Evolutionary conservation across 192 early-diverging fungal genomes (phyloP).

Genomic region (Coemansia guatemalensis): DNA sequence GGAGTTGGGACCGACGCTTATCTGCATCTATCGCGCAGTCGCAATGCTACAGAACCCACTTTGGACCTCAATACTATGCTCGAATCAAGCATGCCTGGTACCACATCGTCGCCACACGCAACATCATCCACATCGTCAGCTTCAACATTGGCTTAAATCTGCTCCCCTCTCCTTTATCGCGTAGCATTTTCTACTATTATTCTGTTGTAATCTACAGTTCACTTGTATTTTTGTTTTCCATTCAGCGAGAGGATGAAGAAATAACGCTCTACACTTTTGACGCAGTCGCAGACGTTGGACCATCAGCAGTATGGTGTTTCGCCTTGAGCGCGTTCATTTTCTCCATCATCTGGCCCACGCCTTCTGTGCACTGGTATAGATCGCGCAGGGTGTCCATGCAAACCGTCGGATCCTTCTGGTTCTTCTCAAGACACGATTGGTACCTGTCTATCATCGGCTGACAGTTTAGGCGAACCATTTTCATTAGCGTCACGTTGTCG

Average conservation of each 20-base stretch:
- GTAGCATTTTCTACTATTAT: background rate
- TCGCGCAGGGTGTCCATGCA: conserved; percentile 44
- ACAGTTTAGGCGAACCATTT: conserved; percentile 51
- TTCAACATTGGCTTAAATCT: background rate
- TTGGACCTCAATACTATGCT: conserved; percentile 38
- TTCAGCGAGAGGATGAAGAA: background rate
- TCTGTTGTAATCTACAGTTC: background rate
- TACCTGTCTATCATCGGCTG: conserved; percentile 52
- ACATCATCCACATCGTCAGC: background rate
- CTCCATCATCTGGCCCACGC: conserved; percentile 50
- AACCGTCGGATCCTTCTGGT: conserved; percentile 31
- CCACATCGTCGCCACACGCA: background rate
- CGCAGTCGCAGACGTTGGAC: background rate
- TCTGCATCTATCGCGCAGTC: conserved; percentile 51
- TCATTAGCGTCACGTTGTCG: conserved; percentile 55
- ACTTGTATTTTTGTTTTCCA: conserved; percentile 4
- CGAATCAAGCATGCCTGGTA: conserved; percentile 16
- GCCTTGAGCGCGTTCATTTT: conserved; percentile 43
- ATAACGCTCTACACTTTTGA: background rate
- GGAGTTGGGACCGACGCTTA: conserved; percentile 65
- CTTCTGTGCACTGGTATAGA: conserved; percentile 54
- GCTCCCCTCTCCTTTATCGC: background rate
- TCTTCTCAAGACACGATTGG: conserved; percentile 37
- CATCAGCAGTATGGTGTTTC: conserved; percentile 15
- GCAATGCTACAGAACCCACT: conserved; percentile 32